phyloP scores from a whole-genome alignment of 768 basidiomycete species.

The Hirschioporus abietinus region DNA sequence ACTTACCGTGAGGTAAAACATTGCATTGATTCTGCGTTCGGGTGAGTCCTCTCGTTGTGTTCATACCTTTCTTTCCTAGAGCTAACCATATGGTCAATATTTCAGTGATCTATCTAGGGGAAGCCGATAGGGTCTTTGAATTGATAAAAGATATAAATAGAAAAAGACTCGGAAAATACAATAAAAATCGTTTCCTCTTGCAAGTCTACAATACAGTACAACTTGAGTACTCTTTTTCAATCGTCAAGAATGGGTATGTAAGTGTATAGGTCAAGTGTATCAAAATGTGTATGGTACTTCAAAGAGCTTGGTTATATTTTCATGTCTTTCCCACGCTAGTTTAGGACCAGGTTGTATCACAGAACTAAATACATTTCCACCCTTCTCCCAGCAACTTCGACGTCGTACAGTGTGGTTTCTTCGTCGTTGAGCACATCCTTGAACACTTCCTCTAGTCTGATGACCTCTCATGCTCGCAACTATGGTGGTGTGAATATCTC shows the following conservation, averaged over 20 bases:
- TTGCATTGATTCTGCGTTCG: constrained; percentile 80
- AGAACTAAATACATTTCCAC: not conserved
- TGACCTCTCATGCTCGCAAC: constrained; percentile 3
- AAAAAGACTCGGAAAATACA: constrained; percentile 4
- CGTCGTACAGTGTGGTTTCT: not conserved
- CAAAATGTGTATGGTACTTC: not conserved
- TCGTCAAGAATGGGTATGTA: not conserved
- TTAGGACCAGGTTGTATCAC: not conserved
- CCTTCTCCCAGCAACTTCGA: constrained; percentile 1
- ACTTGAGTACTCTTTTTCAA: not conserved
- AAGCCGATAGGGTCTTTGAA: not conserved
- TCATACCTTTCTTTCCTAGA: not conserved
- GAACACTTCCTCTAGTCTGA: not conserved
- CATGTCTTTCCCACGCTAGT: not conserved
- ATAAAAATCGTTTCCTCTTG: not conserved
- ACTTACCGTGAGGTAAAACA: constrained; percentile 88
- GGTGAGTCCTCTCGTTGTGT: constrained; percentile 40
- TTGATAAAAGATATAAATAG: constrained; percentile 4
- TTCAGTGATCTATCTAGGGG: not conserved
- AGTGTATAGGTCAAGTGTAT: too few relatives aligned
- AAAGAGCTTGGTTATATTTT: not conserved
- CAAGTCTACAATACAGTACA: not conserved
- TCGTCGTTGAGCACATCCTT: not conserved
- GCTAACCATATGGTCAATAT: not conserved
- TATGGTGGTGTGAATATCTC: not conserved